Base-by-base conservation (phyloP, 2,329 filamentous ascomycete genomes). In the Leptosphaerulina australis region DNA sequence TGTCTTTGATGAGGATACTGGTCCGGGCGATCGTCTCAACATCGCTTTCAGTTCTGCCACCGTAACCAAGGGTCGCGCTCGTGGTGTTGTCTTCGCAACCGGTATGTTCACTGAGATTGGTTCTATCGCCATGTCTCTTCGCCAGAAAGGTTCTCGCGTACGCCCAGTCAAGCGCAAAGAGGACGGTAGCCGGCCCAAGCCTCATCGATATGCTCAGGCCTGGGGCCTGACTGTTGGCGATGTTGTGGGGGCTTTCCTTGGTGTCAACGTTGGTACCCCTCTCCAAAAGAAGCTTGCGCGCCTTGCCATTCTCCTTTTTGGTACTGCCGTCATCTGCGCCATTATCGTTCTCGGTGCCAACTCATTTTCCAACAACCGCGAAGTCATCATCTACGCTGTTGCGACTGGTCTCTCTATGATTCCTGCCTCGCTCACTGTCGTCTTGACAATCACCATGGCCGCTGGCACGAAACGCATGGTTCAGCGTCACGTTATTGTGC, bases 51-150 rank as follows among this genome's bases (percentile, higher is more conserved):
- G 84, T 48, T 86, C 84, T 40, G 88, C 85, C 46, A 87, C 82
- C 2, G 80, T 89, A 51, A 88, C 85, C 11, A 85, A 86, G 55
- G 87, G 87, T 30, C 83, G 87, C 39, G 87, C 82, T 20, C 83
- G 79, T 6, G 87, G 86, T 46, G 80, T 90, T 31, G 86, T 88
- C 38, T 81, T 85, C 41, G 79, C 83, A 10, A 88, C 83, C 4
- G 87, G 84, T 33, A 88, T 89, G 84, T 73, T 79, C 49, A 90
- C 88, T 10, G 85, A 90, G 64, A 87, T 91, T 44, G 88, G 88
- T 50, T 83, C 83, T 57, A 90, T 91, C 57, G 87, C 88, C 15
- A 81, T 83, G 43, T 75, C 87, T 47, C 79, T 91, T 20, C 82
- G 84, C 34, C 80, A 82, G 26, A 79, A 79, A 50, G 55, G 56